These are phyloP conservation scores for Penicillium macrosclerotiorum DNA, from an alignment of 495 filamentous ascomycete genomes.

Conservation along the genomic window DNA sequence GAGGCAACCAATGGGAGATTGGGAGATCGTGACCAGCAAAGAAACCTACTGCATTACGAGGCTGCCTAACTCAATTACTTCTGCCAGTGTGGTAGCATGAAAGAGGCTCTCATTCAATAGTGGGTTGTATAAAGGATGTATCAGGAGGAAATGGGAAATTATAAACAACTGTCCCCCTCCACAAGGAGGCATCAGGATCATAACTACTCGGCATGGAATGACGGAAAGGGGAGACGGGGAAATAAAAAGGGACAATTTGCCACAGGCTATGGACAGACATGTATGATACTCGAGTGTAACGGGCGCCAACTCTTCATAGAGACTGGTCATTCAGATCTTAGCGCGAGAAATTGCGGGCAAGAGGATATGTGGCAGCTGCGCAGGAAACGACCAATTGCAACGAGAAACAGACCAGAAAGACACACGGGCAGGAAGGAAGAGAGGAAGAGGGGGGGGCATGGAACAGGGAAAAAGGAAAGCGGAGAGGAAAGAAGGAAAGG, in stretches of 20 bases:
- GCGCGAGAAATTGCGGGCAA: constrained; percentile 25
- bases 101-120: too few species aligned
- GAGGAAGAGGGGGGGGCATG: constrained; percentile 6
- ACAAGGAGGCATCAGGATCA: neutral
- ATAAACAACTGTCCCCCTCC: neutral
- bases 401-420: constrained; percentile 7
- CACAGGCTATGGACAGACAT: constrained; percentile 21
- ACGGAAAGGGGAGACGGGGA: too few species aligned
- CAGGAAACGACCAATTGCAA: constrained; percentile 12
- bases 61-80: too few species aligned
- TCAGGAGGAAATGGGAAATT: neutral
- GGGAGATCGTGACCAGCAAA: too few species aligned
- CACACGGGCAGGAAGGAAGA: constrained; percentile 1
- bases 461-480: constrained; percentile 6
- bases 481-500: constrained; percentile 12
- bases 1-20: too few species aligned
- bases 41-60: too few species aligned
- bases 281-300: constrained; percentile 21
- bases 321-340: constrained; percentile 24
- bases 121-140: too few species aligned
- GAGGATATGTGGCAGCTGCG: constrained; percentile 17
- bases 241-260: neutral
- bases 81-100: too few species aligned
- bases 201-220: constrained; percentile 5
- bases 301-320: constrained; percentile 19